Percentiles rank a stretch among this genome's conserved stretches.
phyloP scores from a whole-genome alignment of 306 rosid genomes.

The Cicer judaicum region DNA sequence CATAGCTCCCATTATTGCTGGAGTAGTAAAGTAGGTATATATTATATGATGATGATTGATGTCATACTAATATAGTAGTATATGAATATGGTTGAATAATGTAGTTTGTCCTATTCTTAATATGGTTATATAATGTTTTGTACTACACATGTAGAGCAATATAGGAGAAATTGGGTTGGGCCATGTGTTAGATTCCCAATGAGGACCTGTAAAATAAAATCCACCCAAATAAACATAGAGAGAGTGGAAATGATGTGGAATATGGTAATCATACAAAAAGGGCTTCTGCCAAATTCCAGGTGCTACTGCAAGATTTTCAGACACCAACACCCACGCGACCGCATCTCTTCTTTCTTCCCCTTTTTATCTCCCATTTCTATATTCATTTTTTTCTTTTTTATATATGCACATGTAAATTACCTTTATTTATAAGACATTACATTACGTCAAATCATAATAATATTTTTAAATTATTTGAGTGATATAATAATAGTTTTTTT shows the following conservation, averaged over 20 bases:
- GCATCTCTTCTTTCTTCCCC: background rate
- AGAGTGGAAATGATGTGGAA: constrained; percentile 53
- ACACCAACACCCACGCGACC: constrained; percentile 50
- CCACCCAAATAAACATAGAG: constrained; percentile 3
- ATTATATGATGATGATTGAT: too few species aligned
- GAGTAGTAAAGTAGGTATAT: constrained; percentile 11
- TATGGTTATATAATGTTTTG: constrained; percentile 13
- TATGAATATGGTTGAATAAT: background rate
- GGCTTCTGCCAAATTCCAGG: constrained; percentile 50
- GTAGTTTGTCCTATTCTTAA: constrained; percentile 12
- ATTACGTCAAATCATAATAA: too few species aligned
- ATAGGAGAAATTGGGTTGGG: constrained; percentile 1
- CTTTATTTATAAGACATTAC: too few species aligned
- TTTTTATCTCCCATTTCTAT: background rate
- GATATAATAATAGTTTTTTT: too few species aligned
- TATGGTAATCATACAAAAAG: constrained; percentile 40
- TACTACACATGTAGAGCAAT: constrained; percentile 28
- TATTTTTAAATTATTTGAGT: too few species aligned
- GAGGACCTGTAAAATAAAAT: background rate
- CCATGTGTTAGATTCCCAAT: constrained; percentile 42
- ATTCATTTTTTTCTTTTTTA: too few species aligned
- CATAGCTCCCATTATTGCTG: constrained; percentile 7
- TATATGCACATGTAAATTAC: too few species aligned
- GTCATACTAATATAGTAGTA: background rate
- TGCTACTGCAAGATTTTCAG: constrained; percentile 48